These are phyloP conservation scores for Fusarium sacchari DNA, from an alignment of 2,329 filamentous ascomycete species.

Conservation along the genomic window DNA sequence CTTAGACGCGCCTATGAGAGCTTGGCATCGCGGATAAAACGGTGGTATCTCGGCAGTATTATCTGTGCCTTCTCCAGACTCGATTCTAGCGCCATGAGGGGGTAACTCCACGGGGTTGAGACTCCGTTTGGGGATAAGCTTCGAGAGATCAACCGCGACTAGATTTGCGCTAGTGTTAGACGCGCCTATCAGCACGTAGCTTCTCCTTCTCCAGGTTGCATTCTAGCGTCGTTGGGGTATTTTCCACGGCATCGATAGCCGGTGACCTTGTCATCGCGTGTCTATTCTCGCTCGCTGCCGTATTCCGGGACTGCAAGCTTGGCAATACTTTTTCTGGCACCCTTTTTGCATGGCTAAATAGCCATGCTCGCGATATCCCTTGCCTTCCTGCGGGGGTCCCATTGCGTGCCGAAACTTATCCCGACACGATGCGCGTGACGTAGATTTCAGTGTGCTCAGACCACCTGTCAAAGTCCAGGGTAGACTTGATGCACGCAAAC, in stretches of 20 bases:
- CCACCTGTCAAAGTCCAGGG: background rate
- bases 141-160: background rate
- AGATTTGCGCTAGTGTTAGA: background rate
- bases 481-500: background rate
- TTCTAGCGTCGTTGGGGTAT: background rate
- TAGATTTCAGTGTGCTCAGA: background rate
- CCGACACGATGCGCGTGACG: background rate
- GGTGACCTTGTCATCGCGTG: background rate
- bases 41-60: background rate
- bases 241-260: background rate
- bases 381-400: too few species aligned
- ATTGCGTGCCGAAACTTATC: background rate
- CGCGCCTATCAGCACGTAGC: background rate
- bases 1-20: conserved; percentile 5
- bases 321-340: background rate
- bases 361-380: background rate
- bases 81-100: background rate
- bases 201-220: background rate
- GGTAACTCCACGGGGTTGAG: background rate
- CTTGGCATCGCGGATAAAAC: background rate
- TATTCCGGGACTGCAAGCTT: background rate
- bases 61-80: background rate
- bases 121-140: background rate
- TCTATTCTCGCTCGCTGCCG: background rate
- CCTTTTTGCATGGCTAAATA: background rate